Conservation (phyloP, 2,329 filamentous ascomycete species). For the Aspergillus melleus region DNA sequence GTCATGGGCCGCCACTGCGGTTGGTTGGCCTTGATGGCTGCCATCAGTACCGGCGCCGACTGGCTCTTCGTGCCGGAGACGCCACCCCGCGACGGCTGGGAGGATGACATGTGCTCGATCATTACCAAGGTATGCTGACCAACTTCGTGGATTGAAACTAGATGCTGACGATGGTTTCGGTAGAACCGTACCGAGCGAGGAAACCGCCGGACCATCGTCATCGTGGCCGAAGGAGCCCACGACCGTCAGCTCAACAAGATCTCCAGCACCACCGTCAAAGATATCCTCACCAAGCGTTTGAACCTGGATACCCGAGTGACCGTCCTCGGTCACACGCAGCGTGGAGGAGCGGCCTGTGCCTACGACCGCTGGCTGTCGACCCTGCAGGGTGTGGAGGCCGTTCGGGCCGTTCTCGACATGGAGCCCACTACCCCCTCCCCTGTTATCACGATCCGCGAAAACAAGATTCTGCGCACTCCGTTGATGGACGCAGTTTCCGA, state of each 20-base stretch:
- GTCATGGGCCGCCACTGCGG: slow-evolving; percentile 99
- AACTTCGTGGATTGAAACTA: background rate
- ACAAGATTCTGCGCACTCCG: slow-evolving; percentile 91
- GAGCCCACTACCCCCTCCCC: slow-evolving; percentile 87
- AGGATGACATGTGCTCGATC: slow-evolving; percentile 79
- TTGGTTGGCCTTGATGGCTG: slow-evolving; percentile 95
- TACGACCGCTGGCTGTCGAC: slow-evolving; percentile 94
- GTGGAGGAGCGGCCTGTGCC: slow-evolving; percentile 86
- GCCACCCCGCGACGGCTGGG: slow-evolving; percentile 83
- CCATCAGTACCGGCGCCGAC: slow-evolving; percentile 91
- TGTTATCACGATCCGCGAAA: slow-evolving; percentile 95
- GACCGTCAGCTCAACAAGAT: slow-evolving; percentile 84
- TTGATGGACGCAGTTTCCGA: slow-evolving; percentile 84
- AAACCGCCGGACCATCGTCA: slow-evolving; percentile 97
- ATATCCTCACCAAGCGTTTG: slow-evolving; percentile 78
- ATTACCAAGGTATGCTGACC: slow-evolving; percentile 62
- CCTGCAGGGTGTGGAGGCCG: slow-evolving; percentile 89
- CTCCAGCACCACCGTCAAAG: slow-evolving; percentile 75
- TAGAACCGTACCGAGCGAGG: slow-evolving; percentile 77
- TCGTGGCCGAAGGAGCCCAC: slow-evolving; percentile 92
- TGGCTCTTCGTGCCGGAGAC: slow-evolving; percentile 97
- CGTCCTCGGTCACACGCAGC: slow-evolving; percentile 94
- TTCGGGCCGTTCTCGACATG: slow-evolving; percentile 85
- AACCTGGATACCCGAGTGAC: slow-evolving; percentile 90
- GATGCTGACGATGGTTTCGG: background rate